Evolutionary conservation across 768 basidiomycete species (phyloP).

Genomic region (Rhodotorula toruloides): DNA sequence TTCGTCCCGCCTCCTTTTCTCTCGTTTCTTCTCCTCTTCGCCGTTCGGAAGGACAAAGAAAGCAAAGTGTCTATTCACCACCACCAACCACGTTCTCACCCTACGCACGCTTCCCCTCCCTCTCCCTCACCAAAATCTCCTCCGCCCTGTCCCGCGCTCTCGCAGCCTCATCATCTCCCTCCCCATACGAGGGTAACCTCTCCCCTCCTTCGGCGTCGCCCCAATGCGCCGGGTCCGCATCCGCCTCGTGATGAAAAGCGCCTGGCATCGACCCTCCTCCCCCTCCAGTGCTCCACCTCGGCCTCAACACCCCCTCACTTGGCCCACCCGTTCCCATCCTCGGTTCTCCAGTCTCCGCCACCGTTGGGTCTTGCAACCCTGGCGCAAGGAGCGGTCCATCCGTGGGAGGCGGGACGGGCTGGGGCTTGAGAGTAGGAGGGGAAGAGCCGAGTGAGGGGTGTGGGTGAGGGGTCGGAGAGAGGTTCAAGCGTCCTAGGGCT

Average conservation of each 20-base stretch:
- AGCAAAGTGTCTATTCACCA: neutral
- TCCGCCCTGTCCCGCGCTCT: conserved; percentile 22
- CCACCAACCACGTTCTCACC: too few species aligned
- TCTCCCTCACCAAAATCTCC: conserved; percentile 26
- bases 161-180: conserved; percentile 11
- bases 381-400: conserved; percentile 43
- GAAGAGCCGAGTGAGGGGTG: conserved; percentile 2
- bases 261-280: neutral
- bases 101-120: conserved; percentile 29
- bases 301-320: conserved; percentile 42
- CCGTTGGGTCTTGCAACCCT: conserved; percentile 44
- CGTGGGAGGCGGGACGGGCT: conserved; percentile 42
- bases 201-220: conserved; percentile 16
- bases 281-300: conserved; percentile 5
- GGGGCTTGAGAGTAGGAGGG: conserved; percentile 40
- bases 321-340: conserved; percentile 42
- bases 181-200: conserved; percentile 23
- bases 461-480: conserved; percentile 12
- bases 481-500: conserved; percentile 3
- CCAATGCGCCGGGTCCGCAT: conserved; percentile 43
- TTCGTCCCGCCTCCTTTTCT: conserved; percentile 10
- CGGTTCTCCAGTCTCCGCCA: conserved; percentile 45
- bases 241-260: too few species aligned
- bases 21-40: neutral
- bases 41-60: neutral